These are phyloP conservation scores for Pythium sukuiense DNA, from an alignment of 352 stramenopile genomes.

Conservation along the genomic window DNA sequence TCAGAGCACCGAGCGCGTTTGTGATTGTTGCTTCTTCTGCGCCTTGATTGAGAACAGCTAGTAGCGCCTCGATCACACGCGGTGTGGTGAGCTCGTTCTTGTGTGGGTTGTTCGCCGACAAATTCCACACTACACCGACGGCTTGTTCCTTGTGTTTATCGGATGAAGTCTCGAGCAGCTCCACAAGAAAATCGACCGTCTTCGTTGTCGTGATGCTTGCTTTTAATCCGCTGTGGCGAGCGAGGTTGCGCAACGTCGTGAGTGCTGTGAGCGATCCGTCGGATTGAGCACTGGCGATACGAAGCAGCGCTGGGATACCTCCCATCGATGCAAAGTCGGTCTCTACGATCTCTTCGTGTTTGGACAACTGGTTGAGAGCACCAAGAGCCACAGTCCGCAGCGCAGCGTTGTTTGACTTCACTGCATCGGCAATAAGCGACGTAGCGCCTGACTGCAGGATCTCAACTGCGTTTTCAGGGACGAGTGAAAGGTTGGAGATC, in stretches of 20 bases:
- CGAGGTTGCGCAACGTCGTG: not conserved
- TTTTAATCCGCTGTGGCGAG: not conserved
- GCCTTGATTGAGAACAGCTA: not conserved
- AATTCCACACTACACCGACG: constrained; percentile 1
- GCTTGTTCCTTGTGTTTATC: constrained; percentile 5
- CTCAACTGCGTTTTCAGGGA: not conserved
- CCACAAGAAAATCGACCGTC: not conserved
- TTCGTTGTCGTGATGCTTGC: not conserved
- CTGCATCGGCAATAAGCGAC: not conserved
- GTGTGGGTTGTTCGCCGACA: constrained; percentile 4
- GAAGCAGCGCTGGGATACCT: not conserved
- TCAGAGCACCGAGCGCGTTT: not conserved
- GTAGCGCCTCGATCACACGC: not conserved
- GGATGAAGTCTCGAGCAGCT: not conserved
- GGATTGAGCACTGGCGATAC: not conserved
- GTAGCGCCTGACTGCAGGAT: not conserved
- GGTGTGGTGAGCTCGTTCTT: constrained; percentile 1
- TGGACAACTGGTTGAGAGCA: not conserved
- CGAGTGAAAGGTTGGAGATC: not conserved
- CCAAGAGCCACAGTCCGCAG: not conserved
- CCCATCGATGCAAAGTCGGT: not conserved
- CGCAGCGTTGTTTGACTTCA: not conserved
- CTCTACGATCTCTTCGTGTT: not conserved
- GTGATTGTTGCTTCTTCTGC: not conserved
- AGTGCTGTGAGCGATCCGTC: not conserved